Evolutionary conservation across 2,329 filamentous ascomycete genomes (phyloP).

Genomic region (Xylaria sp.): DNA sequence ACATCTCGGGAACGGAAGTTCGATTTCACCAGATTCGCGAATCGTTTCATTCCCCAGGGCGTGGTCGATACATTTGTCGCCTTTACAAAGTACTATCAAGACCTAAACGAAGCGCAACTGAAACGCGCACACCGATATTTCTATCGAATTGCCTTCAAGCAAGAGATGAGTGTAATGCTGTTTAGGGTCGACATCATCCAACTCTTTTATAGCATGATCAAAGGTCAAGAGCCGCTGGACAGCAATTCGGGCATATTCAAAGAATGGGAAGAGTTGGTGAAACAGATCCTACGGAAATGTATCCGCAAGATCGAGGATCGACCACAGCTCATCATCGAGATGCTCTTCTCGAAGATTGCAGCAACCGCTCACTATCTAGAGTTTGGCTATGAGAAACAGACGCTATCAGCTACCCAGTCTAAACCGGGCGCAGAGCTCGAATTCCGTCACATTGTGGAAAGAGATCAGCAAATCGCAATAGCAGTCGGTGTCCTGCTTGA

Average conservation of each 20-base stretch:
- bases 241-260: slow-evolving; percentile 69
- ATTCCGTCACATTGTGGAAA: slow-evolving; percentile 73
- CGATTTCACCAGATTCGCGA: slow-evolving; percentile 84
- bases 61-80: slow-evolving; percentile 88
- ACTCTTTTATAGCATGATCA: slow-evolving; percentile 88
- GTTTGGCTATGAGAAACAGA: slow-evolving; percentile 85
- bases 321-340: slow-evolving; percentile 84
- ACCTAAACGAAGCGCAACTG: slow-evolving; percentile 78
- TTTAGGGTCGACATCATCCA: slow-evolving; percentile 91
- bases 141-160: slow-evolving; percentile 92
- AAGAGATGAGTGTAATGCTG: slow-evolving; percentile 85
- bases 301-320: slow-evolving; percentile 84
- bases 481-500: slow-evolving; percentile 81
- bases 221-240: slow-evolving; percentile 80
- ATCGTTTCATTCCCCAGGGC: slow-evolving; percentile 80
- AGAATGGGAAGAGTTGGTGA: slow-evolving; percentile 90
- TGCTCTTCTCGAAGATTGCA: slow-evolving; percentile 92
- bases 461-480: slow-evolving; percentile 76
- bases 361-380: slow-evolving; percentile 86
- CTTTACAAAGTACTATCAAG: slow-evolving; percentile 79
- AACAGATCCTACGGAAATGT: slow-evolving; percentile 81
- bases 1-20: slow-evolving; percentile 87
- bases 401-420: slow-evolving; percentile 63
- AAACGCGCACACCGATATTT: slow-evolving; percentile 95
- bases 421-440: slow-evolving; percentile 81